Evolutionary conservation across 495 filamentous ascomycete species (phyloP).

Genomic region (Tuber magnatum): DNA sequence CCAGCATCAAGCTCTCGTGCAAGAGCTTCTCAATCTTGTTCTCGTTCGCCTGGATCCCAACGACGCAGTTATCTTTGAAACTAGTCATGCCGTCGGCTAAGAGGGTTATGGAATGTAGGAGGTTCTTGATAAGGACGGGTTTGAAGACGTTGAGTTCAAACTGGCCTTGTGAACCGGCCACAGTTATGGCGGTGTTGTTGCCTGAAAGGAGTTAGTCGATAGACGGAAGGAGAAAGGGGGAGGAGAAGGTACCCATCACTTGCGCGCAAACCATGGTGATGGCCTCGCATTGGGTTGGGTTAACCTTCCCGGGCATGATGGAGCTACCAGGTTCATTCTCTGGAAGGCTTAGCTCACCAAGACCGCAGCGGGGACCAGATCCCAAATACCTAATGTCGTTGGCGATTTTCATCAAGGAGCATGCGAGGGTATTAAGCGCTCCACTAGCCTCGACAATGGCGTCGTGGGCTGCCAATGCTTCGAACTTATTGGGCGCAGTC

Average conservation of each 20-base stretch:
- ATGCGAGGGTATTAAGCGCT: slow-evolving; percentile 84
- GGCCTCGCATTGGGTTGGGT: slow-evolving; percentile 96
- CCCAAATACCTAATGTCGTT: slow-evolving; percentile 97
- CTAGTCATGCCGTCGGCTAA: slow-evolving; percentile 86
- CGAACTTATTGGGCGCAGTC: slow-evolving; percentile 98
- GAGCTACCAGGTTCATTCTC: slow-evolving; percentile 97
- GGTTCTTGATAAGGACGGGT: slow-evolving; percentile 87
- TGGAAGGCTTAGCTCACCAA: slow-evolving; percentile 83
- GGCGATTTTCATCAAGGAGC: slow-evolving; percentile 94
- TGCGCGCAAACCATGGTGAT: slow-evolving; percentile 96
- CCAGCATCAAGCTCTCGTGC: slow-evolving; percentile 95
- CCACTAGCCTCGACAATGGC: slow-evolving; percentile 90
- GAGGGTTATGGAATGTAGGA: slow-evolving; percentile 81
- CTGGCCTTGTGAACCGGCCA: slow-evolving; percentile 94
- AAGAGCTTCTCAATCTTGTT: slow-evolving; percentile 76
- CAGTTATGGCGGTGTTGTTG: slow-evolving; percentile 83
- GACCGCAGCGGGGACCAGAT: slow-evolving; percentile 88
- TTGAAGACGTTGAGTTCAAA: slow-evolving; percentile 99
- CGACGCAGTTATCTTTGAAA: slow-evolving; percentile 88
- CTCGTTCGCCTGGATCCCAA: slow-evolving; percentile 86
- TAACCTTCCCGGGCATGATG: slow-evolving; percentile 99
- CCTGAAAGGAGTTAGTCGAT: slow-evolving; percentile 18
- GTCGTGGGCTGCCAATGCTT: slow-evolving; percentile 95
- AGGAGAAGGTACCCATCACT: slow-evolving; percentile 63
- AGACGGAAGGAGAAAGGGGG: slow-evolving; percentile 6